Base-by-base conservation (phyloP, 768 basidiomycete genomes). In the Russula earlei region DNA sequence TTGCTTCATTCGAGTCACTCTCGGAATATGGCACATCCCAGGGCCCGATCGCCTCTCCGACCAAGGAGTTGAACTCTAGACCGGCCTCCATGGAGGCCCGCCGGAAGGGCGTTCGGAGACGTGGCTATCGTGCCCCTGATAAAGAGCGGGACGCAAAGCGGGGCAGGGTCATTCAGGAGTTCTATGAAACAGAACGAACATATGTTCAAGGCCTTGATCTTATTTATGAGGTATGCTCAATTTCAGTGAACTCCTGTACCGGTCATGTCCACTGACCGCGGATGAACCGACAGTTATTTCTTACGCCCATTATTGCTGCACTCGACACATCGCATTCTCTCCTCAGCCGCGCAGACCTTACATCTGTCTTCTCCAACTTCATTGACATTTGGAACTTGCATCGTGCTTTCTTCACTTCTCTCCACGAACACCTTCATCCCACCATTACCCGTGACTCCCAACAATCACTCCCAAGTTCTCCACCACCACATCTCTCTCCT, bases 321-420 rank as follows among this genome's bases (percentile, higher is more conserved):
- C 71, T 91, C 60, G 85, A 88, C 59, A 81, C 79, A 2, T 63
- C 80, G 4, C 74, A 79, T 24, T 84, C 87, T 2, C 68, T 92
- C n/a, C 75, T 92, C 48, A 75, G 82, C 56, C 80, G 87, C 54
- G 68, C 78, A 3, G 77, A 82, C 43, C 77, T 92, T 55, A 86
- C 83, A 0, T 76, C 82, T 12, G 74, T 91, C 34, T 93, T 93
- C 69, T 86, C 85, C 59, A 91, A 91, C 68, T 91, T 92, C 61
- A 84, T 91, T 65, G 90, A 92, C 68, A 91, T 93, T 33, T 91
- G 86, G 90, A 91, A 90, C 64, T 75, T 90, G 41, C 88, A 91
- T 69, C 85, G 79, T 49, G 79, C 85, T 2, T 85, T 91, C 69
- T 81, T 82, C 55, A 72, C 77, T 6, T 77, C 83, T 2, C 74